Conservation (phyloP, 352 stramenopile species). For the Globisporangium nodosum region DNA sequence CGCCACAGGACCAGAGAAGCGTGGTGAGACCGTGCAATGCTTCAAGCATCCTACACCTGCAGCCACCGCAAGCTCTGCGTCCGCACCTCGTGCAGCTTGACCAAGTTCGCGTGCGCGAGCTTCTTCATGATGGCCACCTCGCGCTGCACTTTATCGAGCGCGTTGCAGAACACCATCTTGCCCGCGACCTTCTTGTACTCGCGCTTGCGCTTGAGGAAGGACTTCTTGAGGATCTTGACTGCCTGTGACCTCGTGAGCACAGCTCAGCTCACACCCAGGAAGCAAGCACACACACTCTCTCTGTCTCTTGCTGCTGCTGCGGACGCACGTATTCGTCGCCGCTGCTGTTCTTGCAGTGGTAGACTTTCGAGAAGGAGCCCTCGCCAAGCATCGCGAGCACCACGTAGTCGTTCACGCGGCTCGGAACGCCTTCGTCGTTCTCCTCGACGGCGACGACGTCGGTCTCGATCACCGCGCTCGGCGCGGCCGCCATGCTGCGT, state of each 20-base stretch:
- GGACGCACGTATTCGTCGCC: slow-evolving; percentile 49
- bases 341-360: slow-evolving; percentile 43
- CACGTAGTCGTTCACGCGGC: slow-evolving; percentile 72
- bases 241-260: slow-evolving; percentile 23
- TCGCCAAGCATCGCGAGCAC: slow-evolving; percentile 58
- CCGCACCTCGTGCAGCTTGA: slow-evolving; percentile 53
- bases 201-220: slow-evolving; percentile 77
- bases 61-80: not conserved
- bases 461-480: slow-evolving; percentile 58
- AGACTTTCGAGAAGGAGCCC: slow-evolving; percentile 78
- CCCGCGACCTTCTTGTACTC: slow-evolving; percentile 77
- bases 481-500: not conserved
- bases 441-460: slow-evolving; percentile 51
- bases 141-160: slow-evolving; percentile 76
- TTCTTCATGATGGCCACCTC: slow-evolving; percentile 87
- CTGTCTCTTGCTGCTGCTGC: not conserved
- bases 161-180: slow-evolving; percentile 74
- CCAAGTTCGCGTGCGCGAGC: slow-evolving; percentile 56
- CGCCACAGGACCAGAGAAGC: not conserved
- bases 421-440: slow-evolving; percentile 49
- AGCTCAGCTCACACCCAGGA: not conserved
- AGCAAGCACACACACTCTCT: not conserved
- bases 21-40: too few species aligned
- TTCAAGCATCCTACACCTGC: too few species aligned
- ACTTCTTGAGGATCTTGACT: slow-evolving; percentile 84